Evolutionary conservation across 305 asterid genomes (phyloP).

Genomic region (Fraxinus latifolia): DNA sequence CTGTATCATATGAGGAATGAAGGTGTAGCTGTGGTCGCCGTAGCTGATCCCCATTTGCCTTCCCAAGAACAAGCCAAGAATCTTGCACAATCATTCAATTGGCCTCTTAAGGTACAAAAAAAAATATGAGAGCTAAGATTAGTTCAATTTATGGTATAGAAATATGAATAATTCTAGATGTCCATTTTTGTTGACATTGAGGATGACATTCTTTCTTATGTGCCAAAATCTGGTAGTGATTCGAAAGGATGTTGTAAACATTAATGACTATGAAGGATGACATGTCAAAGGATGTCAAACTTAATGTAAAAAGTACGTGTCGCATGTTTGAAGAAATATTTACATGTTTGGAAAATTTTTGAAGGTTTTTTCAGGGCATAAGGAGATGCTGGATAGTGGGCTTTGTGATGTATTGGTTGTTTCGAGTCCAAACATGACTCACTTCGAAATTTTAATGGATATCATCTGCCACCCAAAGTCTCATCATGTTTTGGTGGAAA

Average conservation of each 20-base stretch:
- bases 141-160: background rate
- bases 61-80: constrained; percentile 56
- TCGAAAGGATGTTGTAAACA: background rate
- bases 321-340: background rate
- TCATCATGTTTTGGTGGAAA: constrained; percentile 91
- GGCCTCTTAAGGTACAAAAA: constrained; percentile 56
- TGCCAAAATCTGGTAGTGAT: background rate
- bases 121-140: background rate
- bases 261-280: background rate
- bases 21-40: constrained; percentile 75
- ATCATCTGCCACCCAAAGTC: constrained; percentile 61
- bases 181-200: background rate
- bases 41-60: constrained; percentile 83
- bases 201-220: background rate
- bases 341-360: constrained; percentile 8
- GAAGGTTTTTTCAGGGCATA: constrained; percentile 68
- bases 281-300: background rate
- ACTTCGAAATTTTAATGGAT: constrained; percentile 82
- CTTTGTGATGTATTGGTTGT: constrained; percentile 76
- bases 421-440: constrained; percentile 94
- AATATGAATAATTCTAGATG: background rate
- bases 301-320: too few relatives aligned
- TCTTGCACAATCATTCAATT: constrained; percentile 56
- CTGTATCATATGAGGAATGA: constrained; percentile 60
- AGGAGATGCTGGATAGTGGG: constrained; percentile 67